Evolutionary conservation across 2,329 filamentous ascomycete species (phyloP).

Genomic region (Phyllosticta ampelicida): DNA sequence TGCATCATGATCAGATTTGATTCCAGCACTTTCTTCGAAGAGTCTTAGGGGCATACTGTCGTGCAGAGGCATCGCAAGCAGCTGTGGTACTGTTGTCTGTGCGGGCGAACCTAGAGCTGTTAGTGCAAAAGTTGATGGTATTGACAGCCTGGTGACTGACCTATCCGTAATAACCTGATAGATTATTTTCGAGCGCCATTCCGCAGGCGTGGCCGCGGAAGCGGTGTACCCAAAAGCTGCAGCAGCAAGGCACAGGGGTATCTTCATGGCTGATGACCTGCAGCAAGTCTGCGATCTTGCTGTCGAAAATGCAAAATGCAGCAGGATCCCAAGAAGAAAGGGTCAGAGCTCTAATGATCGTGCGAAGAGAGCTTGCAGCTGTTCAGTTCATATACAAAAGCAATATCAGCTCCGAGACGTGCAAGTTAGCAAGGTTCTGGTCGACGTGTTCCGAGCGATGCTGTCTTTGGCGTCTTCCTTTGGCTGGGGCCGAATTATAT

Average conservation of each 20-base stretch:
- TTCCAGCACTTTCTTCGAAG: neutral
- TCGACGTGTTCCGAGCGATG: neutral
- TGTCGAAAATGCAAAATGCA: neutral
- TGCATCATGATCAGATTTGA: neutral
- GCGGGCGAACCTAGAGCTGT: constrained; percentile 23
- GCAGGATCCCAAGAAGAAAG: neutral
- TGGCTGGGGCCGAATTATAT: neutral
- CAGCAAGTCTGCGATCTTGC: neutral
- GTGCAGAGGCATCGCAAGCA: constrained; percentile 23
- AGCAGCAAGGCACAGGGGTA: constrained; percentile 3
- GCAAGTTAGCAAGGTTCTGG: neutral
- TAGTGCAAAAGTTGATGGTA: neutral
- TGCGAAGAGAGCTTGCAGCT: neutral
- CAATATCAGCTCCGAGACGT: neutral
- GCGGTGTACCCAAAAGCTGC: constrained; percentile 1
- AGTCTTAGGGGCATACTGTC: neutral
- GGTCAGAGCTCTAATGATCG: neutral
- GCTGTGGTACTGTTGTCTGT: constrained; percentile 30
- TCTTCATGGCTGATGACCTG: constrained; percentile 1
- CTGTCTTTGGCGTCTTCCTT: neutral
- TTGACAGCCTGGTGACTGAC: constrained; percentile 7
- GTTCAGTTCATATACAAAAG: neutral
- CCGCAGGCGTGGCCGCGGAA: constrained; percentile 20
- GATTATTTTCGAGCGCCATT: constrained; percentile 31
- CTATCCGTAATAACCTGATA: constrained; percentile 35